Conservation (phyloP, 2,329 filamentous ascomycete species). For the Fusarium subtropicale region DNA sequence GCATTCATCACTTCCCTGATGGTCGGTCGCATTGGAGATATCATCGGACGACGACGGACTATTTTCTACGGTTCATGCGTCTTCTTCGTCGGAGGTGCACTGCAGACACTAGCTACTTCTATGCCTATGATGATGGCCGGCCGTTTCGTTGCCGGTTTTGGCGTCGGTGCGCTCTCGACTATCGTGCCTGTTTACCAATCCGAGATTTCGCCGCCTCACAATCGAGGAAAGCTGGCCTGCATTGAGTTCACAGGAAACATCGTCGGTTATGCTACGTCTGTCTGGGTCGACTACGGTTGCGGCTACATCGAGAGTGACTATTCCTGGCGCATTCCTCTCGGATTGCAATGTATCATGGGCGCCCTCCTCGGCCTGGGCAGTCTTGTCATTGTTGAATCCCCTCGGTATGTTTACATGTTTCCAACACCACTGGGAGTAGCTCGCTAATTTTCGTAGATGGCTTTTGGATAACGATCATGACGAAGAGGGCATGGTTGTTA, state of each 20-base stretch:
- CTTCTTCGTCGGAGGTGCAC: constrained; percentile 84
- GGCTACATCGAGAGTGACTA: constrained; percentile 86
- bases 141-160: constrained; percentile 84
- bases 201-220: constrained; percentile 95
- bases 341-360: constrained; percentile 97
- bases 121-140: constrained; percentile 92
- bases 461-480: constrained; percentile 97
- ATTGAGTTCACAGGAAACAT: constrained; percentile 99
- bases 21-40: constrained; percentile 89
- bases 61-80: constrained; percentile 94
- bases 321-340: constrained; percentile 89
- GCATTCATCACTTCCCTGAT: constrained; percentile 89
- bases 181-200: constrained; percentile 96
- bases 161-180: constrained; percentile 88
- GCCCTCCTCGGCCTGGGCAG: constrained; percentile 85
- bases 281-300: constrained; percentile 99
- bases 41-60: constrained; percentile 88
- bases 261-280: constrained; percentile 92
- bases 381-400: constrained; percentile 94
- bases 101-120: constrained; percentile 83
- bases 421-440: constrained; percentile 10
- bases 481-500: constrained; percentile 97
- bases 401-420: constrained; percentile 70
- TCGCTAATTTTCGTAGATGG: constrained; percentile 72
- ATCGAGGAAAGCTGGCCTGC: constrained; percentile 93